phyloP scores from a whole-genome alignment of 257 asterid species.

The Nicotiana otophora region DNA sequence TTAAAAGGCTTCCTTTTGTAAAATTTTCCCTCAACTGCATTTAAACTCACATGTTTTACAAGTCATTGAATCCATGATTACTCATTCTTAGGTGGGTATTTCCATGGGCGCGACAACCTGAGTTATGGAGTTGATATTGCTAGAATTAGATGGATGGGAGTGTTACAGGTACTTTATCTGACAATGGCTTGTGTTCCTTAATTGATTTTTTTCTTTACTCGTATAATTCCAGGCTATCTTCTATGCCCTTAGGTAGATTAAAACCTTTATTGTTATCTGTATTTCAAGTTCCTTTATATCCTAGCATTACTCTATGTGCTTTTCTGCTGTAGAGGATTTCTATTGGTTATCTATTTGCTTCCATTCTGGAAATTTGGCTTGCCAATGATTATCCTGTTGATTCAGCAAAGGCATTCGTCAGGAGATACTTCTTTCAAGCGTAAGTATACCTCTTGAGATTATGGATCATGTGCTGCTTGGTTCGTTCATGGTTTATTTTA shows the following conservation, averaged over 20 bases:
- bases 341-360: constrained; percentile 71
- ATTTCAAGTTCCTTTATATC: constrained; percentile 5
- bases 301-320: constrained; percentile 1
- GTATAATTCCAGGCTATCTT: background rate
- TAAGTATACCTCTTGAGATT: constrained; percentile 32
- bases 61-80: background rate
- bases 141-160: constrained; percentile 78
- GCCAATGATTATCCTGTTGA: constrained; percentile 41
- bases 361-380: constrained; percentile 80
- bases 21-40: background rate
- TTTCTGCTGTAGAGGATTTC: constrained; percentile 66
- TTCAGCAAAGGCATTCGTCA: constrained; percentile 51
- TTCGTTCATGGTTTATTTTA: background rate
- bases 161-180: constrained; percentile 64
- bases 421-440: constrained; percentile 73
- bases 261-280: background rate
- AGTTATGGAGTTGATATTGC: constrained; percentile 78
- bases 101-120: constrained; percentile 65
- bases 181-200: background rate
- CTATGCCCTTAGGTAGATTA: background rate
- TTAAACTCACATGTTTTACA: background rate
- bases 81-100: constrained; percentile 71
- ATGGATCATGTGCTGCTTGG: background rate
- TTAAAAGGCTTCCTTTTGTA: background rate
- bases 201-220: background rate